Evolutionary conservation across 495 filamentous ascomycete genomes (phyloP).

Genomic region (Aspergillus bridgeri): DNA sequence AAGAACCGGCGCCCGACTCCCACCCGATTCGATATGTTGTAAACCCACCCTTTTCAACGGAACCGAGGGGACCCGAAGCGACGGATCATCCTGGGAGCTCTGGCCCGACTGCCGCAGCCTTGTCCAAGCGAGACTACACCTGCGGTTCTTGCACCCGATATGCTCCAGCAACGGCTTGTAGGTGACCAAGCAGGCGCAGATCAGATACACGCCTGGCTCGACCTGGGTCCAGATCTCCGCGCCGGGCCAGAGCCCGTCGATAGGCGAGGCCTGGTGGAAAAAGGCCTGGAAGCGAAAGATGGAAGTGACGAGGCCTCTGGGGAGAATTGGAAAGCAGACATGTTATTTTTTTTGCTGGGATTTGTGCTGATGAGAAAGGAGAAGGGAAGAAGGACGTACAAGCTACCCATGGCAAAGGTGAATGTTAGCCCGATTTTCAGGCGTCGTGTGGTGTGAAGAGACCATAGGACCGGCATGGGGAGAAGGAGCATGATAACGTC

Average conservation of each 20-base stretch:
- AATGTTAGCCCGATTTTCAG: not conserved
- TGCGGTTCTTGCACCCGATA: no score
- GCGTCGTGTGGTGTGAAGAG: not conserved
- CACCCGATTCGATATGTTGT: no score
- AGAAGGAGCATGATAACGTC: not conserved
- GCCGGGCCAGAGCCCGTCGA: not conserved
- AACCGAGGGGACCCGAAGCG: no score
- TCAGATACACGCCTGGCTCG: slow-evolving; percentile 2
- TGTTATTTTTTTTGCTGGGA: no score
- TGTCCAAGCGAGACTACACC: no score
- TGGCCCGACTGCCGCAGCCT: no score
- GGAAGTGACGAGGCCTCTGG: not conserved
- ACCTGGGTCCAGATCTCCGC: not conserved
- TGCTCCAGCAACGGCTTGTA: not conserved
- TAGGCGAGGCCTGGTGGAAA: not conserved
- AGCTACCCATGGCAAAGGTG: not conserved
- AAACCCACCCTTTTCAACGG: no score
- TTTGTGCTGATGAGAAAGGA: no score
- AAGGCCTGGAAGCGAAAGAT: not conserved
- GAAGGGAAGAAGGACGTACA: not conserved
- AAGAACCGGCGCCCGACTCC: no score
- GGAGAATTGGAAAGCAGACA: not conserved
- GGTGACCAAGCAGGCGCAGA: not conserved
- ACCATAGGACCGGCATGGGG: not conserved
- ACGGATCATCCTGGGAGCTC: no score